Evolutionary conservation across 2,329 filamentous ascomycete genomes (phyloP).

Genomic region (Penicillium decumbens): DNA sequence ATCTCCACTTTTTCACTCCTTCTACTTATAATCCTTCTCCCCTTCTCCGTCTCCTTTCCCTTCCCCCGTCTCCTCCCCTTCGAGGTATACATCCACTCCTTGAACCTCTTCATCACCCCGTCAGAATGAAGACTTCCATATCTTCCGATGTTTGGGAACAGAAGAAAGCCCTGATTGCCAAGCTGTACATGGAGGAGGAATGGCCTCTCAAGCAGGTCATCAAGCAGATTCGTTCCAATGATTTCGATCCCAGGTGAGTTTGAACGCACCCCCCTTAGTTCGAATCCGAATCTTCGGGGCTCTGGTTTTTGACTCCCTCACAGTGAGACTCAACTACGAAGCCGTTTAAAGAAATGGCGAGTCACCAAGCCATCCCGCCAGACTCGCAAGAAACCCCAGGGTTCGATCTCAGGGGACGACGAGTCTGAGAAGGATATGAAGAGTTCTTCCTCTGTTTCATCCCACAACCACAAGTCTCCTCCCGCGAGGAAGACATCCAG

Average conservation of each 20-base stretch:
- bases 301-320: background rate
- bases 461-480: conserved; percentile 5
- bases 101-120: conserved; percentile 1
- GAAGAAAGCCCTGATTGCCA: conserved; percentile 41
- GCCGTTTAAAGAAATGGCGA: conserved; percentile 44
- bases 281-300: too few species aligned
- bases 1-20: background rate
- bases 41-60: background rate
- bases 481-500: conserved; percentile 4
- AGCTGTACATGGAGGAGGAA: conserved; percentile 43
- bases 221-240: conserved; percentile 41
- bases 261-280: background rate
- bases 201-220: conserved; percentile 45
- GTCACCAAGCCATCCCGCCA: conserved; percentile 45
- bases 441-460: conserved; percentile 9
- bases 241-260: conserved; percentile 43
- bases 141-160: conserved; percentile 44
- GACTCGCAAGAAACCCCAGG: conserved; percentile 38
- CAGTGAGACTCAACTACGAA: conserved; percentile 45
- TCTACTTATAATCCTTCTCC: conserved; percentile 1
- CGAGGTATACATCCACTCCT: background rate
- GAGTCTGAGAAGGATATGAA: conserved; percentile 16
- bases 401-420: conserved; percentile 15
- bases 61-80: conserved; percentile 12
- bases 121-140: conserved; percentile 42